Conservation (phyloP, 2,329 filamentous ascomycete genomes). For the Aspergillus persii region DNA sequence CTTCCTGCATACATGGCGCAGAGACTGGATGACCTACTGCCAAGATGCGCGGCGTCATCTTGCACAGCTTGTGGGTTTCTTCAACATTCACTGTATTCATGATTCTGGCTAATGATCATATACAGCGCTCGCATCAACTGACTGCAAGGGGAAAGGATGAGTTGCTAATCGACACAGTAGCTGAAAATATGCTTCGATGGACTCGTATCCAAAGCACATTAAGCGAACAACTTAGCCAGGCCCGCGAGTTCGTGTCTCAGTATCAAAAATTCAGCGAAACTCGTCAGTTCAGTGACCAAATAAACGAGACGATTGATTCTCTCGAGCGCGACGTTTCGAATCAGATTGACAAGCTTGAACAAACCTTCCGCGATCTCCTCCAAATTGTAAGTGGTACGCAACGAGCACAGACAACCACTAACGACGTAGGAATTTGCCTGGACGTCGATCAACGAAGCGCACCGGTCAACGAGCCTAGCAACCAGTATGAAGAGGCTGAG, state of each 20-base stretch:
- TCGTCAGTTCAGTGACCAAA: slow-evolving; percentile 12
- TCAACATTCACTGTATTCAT: background rate
- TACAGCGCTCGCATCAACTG: slow-evolving; percentile 14
- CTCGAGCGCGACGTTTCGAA: slow-evolving; percentile 9
- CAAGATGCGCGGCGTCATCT: slow-evolving; percentile 10
- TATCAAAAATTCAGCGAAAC: slow-evolving; percentile 17
- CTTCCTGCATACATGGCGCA: slow-evolving; percentile 14
- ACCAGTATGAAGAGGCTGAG: slow-evolving; percentile 17
- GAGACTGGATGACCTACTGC: slow-evolving; percentile 15
- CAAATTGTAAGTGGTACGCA: slow-evolving; percentile 10
- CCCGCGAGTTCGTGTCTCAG: slow-evolving; percentile 10
- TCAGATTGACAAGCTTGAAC: slow-evolving; percentile 17
- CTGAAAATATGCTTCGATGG: slow-evolving; percentile 15
- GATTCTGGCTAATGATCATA: background rate
- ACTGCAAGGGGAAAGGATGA: slow-evolving; percentile 14
- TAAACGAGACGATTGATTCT: slow-evolving; percentile 7
- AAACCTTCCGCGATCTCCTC: slow-evolving; percentile 14
- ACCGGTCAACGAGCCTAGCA: slow-evolving; percentile 16
- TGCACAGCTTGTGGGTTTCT: slow-evolving; percentile 8
- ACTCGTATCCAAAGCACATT: slow-evolving; percentile 12
- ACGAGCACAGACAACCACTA: background rate
- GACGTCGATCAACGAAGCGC: slow-evolving; percentile 17
- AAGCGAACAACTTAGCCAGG: slow-evolving; percentile 13
- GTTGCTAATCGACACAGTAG: slow-evolving; percentile 13
- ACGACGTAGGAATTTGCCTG: slow-evolving; percentile 15